These are phyloP conservation scores for Beta lomatogona DNA, from an alignment of 179 eudicot species.

Conservation along the genomic window DNA sequence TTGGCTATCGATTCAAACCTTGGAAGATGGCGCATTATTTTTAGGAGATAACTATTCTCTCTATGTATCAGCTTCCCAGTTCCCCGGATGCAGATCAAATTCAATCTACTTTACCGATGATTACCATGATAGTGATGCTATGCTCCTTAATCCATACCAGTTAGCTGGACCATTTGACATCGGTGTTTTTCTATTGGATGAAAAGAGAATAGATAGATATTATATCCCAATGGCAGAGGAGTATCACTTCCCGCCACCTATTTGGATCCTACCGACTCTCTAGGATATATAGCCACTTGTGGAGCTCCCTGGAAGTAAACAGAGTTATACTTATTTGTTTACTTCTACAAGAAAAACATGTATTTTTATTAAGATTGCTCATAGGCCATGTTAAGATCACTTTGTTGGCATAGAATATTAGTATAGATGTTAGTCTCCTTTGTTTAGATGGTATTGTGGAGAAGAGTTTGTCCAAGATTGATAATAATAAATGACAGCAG, in stretches of 20 bases:
- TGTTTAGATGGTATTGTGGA: neutral
- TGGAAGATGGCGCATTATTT: conserved; percentile 23
- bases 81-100: conserved; percentile 18
- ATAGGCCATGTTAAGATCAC: too few relatives aligned
- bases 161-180: neutral
- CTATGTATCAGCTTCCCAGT: conserved; percentile 12
- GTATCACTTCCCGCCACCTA: conserved; percentile 16
- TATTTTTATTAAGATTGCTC: too few relatives aligned
- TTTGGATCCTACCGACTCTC: conserved; percentile 23
- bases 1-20: neutral
- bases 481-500: neutral
- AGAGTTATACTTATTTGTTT: too few relatives aligned
- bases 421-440: neutral
- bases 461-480: neutral
- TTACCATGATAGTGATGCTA: conserved; percentile 18
- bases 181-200: conserved; percentile 13
- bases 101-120: conserved; percentile 23
- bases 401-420: too few relatives aligned
- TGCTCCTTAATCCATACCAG: conserved; percentile 3
- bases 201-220: neutral
- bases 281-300: neutral
- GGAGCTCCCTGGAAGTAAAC: neutral
- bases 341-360: too few relatives aligned
- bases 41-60: conserved; percentile 19
- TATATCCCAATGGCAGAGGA: neutral